phyloP scores from a whole-genome alignment of 2,329 filamentous ascomycete genomes.

The Cladosporium sphaerospermum region DNA sequence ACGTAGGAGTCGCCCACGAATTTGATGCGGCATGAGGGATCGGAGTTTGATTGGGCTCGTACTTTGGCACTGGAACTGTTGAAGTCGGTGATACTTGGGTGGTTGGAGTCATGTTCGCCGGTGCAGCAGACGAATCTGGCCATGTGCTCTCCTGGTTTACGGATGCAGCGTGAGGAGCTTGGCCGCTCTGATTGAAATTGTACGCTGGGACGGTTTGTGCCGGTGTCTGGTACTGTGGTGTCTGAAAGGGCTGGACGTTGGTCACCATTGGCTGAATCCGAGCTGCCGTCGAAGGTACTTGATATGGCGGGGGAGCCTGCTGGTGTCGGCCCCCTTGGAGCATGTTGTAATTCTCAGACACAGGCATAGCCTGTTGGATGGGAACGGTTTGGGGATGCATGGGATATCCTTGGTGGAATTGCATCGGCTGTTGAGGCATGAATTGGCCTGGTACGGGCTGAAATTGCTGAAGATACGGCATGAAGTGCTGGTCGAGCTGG shows the following conservation, averaged over 20 bases:
- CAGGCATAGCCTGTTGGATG: not conserved
- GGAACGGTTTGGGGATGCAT: not conserved
- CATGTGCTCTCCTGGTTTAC: not conserved
- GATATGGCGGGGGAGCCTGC: not conserved
- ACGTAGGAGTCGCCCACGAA: slow-evolving; percentile 15
- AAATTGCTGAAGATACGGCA: slow-evolving; percentile 7
- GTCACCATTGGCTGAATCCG: not conserved
- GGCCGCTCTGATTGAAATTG: not conserved
- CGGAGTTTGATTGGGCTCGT: slow-evolving; percentile 9
- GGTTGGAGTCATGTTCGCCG: not conserved
- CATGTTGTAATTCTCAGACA: not conserved
- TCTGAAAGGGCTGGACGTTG: not conserved
- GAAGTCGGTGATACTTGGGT: not conserved
- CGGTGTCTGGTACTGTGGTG: slow-evolving; percentile 5
- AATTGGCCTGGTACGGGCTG: not conserved
- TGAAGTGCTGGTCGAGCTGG: slow-evolving; percentile 4
- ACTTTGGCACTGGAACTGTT: slow-evolving; percentile 1
- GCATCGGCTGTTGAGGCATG: not conserved
- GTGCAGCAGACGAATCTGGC: not conserved
- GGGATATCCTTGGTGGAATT: not conserved
- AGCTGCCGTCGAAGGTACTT: not conserved
- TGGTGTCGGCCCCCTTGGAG: not conserved
- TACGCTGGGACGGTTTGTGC: not conserved
- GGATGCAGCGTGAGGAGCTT: not conserved
- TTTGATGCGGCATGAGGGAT: slow-evolving; percentile 9